Base-by-base conservation (phyloP, 495 filamentous ascomycete genomes). In the Trichocladium uniseriatum region DNA sequence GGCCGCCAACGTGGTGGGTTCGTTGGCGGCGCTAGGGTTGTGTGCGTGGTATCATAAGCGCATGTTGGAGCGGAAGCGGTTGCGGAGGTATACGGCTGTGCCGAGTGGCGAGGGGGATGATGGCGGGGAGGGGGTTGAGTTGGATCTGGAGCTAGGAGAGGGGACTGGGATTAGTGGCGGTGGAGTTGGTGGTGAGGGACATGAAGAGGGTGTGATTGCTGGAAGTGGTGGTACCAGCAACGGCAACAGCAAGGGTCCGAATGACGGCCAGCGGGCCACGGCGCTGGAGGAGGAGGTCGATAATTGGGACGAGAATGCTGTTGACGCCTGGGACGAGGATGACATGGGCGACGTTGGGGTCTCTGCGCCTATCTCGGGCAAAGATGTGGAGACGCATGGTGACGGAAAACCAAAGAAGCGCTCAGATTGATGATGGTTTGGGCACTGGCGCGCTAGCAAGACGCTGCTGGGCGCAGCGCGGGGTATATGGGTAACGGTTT, bases 1-100 rank as follows among this genome's bases (percentile, higher is more conserved):
- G 31, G 66, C 89, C 43, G 90, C 89, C 63, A 97, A 97, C 66
- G 62, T 95, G 5, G 74, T 87, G 41, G 92, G 94, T 34, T 89
- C 83, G 48, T 64, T 83, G 14, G 69, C 70, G 2, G 89, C 78
- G 0, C 62, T 96, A 38, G 81, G 75, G 6, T 59, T 94, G 24
- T 90, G 86, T 59, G 80, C 79, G 47, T 89, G 86, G 83, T 98
- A 97, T 54, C 92, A 98, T 67, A 84, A 84, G 51, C 80, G 92
- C 35, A 97, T 97, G 94, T 71, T 98, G 41, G 89, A 96, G 61
- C 75, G 92, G 43, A 87, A 87, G 58, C 78, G 94, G 40, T 70
- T 80, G 59, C 79, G 79, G 37, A 85, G 83, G 53, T 90, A 94
- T 55, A 72, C 74, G 16, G 66, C 79, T 14, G 80, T 87, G 6